Base-by-base conservation (phyloP, 139 green algal species). In the Volvox africanus region DNA sequence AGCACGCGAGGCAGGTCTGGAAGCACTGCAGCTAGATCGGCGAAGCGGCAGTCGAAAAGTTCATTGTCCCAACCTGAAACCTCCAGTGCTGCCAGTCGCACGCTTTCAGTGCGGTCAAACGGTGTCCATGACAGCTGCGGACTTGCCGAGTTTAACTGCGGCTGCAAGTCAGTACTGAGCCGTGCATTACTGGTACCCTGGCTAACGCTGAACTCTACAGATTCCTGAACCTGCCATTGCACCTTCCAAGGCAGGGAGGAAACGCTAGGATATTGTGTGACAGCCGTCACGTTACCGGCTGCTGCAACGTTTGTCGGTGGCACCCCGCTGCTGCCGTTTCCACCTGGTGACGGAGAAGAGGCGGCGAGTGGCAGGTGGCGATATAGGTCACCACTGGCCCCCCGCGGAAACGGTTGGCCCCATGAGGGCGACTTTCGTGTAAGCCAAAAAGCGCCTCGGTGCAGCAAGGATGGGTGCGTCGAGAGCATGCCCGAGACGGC, bases 181-280 rank as follows among this genome's bases (percentile, higher is more conserved):
- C 44, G 44, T 55, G 44, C 24, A 19, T 11, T 55, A 35, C 75
- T 81, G 75, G 14, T 30, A 24, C n/a, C 50, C 32, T 17, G 32
- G 75, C 33, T 30, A 32, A 37, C 75, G 30, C 75, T 81, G n/a
- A 35, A 1, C 32, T 61, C 17, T 33, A 55, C 32, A 24, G 65
- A 73, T 14, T 2, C 75, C 32, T 81, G 80, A 19, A 88, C 35
- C 83, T 88, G 83, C 83, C 83, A 88, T 20, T 88, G 67, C 65
- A 88, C 83, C 62, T 68, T 67, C 83, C 83, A 88, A 0, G 82
- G 82, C 32, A 88, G 55, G 6, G 19, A 13, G 62, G 32, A 35
- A 14, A 1, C 82, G 24, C 22, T 55, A 30, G 78, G 17, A 32
- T 79, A 79, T 30, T 79, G 1, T 21, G 71, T 35, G 21, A 79